phyloP scores from a whole-genome alignment of 2,329 filamentous ascomycete genomes.

The Paraphaeosphaeria minitans region DNA sequence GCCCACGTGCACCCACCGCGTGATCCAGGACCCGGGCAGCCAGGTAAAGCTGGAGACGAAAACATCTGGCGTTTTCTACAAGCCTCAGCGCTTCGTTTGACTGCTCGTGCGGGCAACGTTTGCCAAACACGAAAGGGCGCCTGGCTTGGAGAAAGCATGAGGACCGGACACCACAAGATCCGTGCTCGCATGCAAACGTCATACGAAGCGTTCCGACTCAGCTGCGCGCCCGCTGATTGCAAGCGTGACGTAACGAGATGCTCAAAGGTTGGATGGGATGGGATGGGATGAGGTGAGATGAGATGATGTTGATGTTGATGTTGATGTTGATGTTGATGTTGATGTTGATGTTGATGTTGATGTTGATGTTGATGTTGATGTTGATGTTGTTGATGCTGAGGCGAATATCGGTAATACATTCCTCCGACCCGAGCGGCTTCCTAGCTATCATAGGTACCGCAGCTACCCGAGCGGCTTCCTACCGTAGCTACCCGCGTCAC shows the following conservation, averaged over 20 bases:
- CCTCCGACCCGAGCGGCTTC: background rate
- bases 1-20: background rate
- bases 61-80: too few relatives aligned
- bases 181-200: background rate
- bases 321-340: too few relatives aligned
- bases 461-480: background rate
- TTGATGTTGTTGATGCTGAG: background rate
- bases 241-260: background rate
- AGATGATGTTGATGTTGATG: too few relatives aligned
- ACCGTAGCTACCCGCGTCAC: too few relatives aligned
- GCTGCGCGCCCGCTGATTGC: background rate
- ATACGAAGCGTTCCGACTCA: background rate
- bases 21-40: too few relatives aligned
- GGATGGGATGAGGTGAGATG: too few relatives aligned
- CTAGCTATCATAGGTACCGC: too few relatives aligned
- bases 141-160: background rate
- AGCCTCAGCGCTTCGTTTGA: too few relatives aligned
- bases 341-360: too few relatives aligned
- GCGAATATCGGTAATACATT: background rate
- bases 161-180: background rate
- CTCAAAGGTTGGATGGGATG: background rate
- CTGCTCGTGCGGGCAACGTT: too few relatives aligned
- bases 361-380: too few relatives aligned
- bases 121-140: background rate
- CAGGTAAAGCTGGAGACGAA: too few relatives aligned